These are phyloP conservation scores for Henckelia pumila DNA, from an alignment of 257 asterid species.

Conservation along the genomic window DNA sequence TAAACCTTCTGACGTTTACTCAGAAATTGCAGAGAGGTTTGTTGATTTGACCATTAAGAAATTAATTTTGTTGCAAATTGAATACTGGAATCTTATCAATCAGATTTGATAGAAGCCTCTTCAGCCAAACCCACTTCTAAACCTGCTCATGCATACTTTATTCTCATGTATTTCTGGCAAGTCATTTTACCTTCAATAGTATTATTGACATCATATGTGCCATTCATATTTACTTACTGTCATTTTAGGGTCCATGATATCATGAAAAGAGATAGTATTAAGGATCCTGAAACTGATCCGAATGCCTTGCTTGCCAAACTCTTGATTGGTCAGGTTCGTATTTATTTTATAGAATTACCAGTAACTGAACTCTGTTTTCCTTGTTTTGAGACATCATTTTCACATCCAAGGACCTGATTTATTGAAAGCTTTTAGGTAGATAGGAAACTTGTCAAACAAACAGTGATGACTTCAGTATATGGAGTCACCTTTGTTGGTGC, in stretches of 20 bases:
- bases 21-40: constrained; percentile 93
- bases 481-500: constrained; percentile 98
- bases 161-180: constrained; percentile 11
- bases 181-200: neutral
- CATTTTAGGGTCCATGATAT: constrained; percentile 69
- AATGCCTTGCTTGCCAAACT: constrained; percentile 72
- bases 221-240: neutral
- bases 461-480: constrained; percentile 97
- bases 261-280: constrained; percentile 71
- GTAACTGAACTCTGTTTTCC: constrained; percentile 6
- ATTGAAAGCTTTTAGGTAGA: constrained; percentile 65
- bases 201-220: neutral
- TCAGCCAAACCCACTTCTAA: neutral
- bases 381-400: constrained; percentile 13
- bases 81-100: neutral
- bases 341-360: constrained; percentile 18
- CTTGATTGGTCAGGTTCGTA: constrained; percentile 72
- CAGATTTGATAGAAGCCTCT: constrained; percentile 2
- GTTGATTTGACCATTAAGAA: constrained; percentile 13
- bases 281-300: constrained; percentile 70
- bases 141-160: constrained; percentile 2
- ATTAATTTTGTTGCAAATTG: constrained; percentile 11
- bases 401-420: constrained; percentile 29
- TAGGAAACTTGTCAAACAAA: constrained; percentile 89
- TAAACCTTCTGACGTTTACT: constrained; percentile 90